These are phyloP conservation scores for Anacardium occidentale DNA, from an alignment of 345 rosid genomes.

Conservation along the genomic window DNA sequence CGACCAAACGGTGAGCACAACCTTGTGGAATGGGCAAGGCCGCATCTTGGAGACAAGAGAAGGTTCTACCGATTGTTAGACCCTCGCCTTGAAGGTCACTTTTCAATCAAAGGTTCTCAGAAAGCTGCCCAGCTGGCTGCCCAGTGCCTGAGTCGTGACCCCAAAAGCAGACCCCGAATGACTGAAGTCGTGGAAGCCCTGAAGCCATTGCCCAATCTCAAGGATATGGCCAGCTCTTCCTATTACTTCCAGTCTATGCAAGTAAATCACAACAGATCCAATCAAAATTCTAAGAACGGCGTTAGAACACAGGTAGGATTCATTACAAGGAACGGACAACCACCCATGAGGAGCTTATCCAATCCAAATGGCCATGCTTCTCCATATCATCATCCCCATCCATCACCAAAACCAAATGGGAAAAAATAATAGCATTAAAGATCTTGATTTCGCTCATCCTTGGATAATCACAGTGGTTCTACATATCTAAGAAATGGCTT, in stretches of 20 bases:
- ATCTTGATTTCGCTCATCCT: not conserved
- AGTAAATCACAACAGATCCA: conserved; percentile 30
- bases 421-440: conserved; percentile 35
- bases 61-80: conserved; percentile 71
- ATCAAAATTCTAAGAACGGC: conserved; percentile 44
- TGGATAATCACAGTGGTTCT: not conserved
- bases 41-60: conserved; percentile 77
- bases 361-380: conserved; percentile 52
- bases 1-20: conserved; percentile 93
- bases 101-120: conserved; percentile 84
- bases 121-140: conserved; percentile 81
- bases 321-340: conserved; percentile 71
- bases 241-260: conserved; percentile 62
- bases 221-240: conserved; percentile 91
- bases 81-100: conserved; percentile 93
- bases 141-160: conserved; percentile 89
- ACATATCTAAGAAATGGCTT: not conserved
- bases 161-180: conserved; percentile 88
- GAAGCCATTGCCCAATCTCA: conserved; percentile 72
- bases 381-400: conserved; percentile 52
- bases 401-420: conserved; percentile 68
- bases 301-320: conserved; percentile 61
- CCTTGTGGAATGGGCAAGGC: conserved; percentile 94
- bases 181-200: conserved; percentile 76
- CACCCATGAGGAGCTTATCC: conserved; percentile 65